Evolutionary conservation across 23 red algal species (phyloP).

Genomic region (Gracilaria caudata): DNA sequence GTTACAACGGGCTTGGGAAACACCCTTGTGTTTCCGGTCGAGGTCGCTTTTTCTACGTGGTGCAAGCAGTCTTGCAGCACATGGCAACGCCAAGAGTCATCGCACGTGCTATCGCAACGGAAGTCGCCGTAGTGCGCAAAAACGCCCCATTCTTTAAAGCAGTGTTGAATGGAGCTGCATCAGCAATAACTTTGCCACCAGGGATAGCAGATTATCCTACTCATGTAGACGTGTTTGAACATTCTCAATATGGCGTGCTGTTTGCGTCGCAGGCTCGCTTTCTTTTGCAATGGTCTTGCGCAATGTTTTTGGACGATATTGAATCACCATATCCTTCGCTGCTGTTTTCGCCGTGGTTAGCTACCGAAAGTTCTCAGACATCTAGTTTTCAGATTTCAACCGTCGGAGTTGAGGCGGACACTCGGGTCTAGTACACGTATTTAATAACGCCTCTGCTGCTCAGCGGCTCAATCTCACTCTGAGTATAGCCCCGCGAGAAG

Average conservation of each 20-base stretch:
- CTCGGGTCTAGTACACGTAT: constrained; percentile 12
- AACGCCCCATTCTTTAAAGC: constrained; percentile 4
- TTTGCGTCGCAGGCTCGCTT: neutral
- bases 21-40: neutral
- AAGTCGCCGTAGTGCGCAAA: neutral
- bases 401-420: constrained; percentile 13
- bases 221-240: constrained; percentile 14
- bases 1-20: constrained; percentile 21
- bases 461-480: neutral
- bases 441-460: neutral
- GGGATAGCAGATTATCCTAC: neutral
- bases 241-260: constrained; percentile 5
- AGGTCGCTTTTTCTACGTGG: constrained; percentile 27
- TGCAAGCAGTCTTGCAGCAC: constrained; percentile 23
- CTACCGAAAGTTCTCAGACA: neutral
- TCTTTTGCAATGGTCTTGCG: constrained; percentile 8
- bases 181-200: neutral
- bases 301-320: neutral
- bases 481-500: neutral
- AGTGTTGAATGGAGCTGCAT: constrained; percentile 14
- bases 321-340: neutral
- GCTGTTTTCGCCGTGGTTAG: constrained; percentile 31
- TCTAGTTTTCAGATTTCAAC: constrained; percentile 26
- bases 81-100: neutral
- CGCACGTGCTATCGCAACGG: constrained; percentile 1